These are phyloP conservation scores for Straminergon stramineum DNA, from an alignment of 225 moss, liverwort and hornwort genomes.

Conservation along the genomic window DNA sequence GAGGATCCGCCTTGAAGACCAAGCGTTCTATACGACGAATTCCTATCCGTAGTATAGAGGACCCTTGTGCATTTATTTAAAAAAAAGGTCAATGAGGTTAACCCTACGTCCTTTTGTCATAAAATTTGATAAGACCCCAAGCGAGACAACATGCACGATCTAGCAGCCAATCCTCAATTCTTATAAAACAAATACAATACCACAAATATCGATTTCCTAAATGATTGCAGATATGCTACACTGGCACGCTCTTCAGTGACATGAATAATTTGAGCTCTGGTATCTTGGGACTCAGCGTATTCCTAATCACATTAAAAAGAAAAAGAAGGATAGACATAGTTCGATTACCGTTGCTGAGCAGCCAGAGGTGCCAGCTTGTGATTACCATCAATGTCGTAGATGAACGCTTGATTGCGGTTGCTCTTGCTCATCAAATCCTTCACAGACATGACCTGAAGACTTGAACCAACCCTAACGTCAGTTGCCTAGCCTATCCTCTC, in stretches of 20 bases:
- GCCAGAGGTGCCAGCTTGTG: constrained; percentile 16
- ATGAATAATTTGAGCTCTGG: background rate
- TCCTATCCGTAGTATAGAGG: background rate
- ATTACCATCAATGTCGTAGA: constrained; percentile 6
- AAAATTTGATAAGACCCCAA: background rate
- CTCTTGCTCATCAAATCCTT: constrained; percentile 21
- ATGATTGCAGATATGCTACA: background rate
- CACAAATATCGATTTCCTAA: background rate
- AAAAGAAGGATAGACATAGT: background rate
- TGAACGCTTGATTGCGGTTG: constrained; percentile 16
- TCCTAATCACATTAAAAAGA: background rate
- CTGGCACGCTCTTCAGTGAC: background rate
- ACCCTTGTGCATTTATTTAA: background rate
- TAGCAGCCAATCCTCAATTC: background rate
- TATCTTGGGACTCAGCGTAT: background rate
- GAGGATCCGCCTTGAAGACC: background rate
- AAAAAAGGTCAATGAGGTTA: background rate
- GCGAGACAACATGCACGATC: background rate
- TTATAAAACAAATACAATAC: background rate
- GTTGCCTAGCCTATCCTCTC: background rate
- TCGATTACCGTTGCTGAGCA: constrained; percentile 13
- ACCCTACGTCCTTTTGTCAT: background rate
- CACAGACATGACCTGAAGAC: constrained; percentile 25
- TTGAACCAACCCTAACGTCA: constrained; percentile 1
- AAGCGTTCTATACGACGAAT: background rate